Conservation (phyloP, 345 rosid species). For the Orychophragmus violaceus region DNA sequence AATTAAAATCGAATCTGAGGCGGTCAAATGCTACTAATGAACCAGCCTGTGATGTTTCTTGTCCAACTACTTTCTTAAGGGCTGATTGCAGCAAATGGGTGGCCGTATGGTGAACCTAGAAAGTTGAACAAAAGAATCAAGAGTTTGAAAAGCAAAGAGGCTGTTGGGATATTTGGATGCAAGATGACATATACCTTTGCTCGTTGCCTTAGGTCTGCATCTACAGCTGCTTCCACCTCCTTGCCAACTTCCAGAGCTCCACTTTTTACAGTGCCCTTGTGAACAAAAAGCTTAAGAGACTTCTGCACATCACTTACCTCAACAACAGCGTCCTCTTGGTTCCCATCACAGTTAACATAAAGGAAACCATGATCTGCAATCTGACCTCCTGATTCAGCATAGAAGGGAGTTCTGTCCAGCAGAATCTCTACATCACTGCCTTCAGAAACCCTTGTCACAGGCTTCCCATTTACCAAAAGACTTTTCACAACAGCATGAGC, state of each 20-base stretch:
- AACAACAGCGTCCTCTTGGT: conserved; percentile 51
- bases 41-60: conserved; percentile 96
- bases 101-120: conserved; percentile 96
- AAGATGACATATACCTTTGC: conserved; percentile 54
- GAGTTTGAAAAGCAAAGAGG: background rate
- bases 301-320: conserved; percentile 87
- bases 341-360: conserved; percentile 45
- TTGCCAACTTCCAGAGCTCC: conserved; percentile 82
- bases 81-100: conserved; percentile 95
- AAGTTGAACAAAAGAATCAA: conserved; percentile 8
- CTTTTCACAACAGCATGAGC: conserved; percentile 65
- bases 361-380: conserved; percentile 79
- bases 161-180: background rate
- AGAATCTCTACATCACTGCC: conserved; percentile 84
- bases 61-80: conserved; percentile 75
- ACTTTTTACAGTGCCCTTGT: conserved; percentile 67
- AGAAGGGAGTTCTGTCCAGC: conserved; percentile 83
- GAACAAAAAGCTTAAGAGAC: conserved; percentile 65
- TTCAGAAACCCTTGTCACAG: conserved; percentile 71
- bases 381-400: conserved; percentile 97
- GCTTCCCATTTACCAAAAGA: conserved; percentile 70
- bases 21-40: conserved; percentile 96
- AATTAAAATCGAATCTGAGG: conserved; percentile 92
- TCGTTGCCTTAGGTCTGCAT: conserved; percentile 65
- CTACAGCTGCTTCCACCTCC: conserved; percentile 86